Evolutionary conservation across 2,329 filamentous ascomycete species (phyloP), one percentile per base, ranked within the genome.

Genomic region (Epichloe scottii): DNA sequence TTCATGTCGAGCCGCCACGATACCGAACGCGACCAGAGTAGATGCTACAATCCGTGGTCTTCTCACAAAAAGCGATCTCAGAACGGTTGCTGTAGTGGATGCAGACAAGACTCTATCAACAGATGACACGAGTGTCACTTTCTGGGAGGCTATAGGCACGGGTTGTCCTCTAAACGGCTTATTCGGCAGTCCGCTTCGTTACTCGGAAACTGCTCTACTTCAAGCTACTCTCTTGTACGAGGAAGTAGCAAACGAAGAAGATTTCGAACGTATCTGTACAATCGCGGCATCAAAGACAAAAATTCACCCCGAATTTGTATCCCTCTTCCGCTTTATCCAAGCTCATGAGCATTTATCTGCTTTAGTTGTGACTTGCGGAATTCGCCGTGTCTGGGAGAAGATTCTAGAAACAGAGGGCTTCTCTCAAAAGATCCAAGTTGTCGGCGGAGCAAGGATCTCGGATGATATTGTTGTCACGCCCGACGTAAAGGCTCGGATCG

Each of bases 1-100:
- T 30, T 60, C 57, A 6, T 46, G 39, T 11, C 53, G 42, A 33
- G 12, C 21, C 4, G 37, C 5, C 1, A 67, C 75, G 48, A 51
- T 61, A 0, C 46, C 59, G 40, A 79, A 79, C 54, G 33, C 66
- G 2, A 46, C 45, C 1, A 21, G 52, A 2, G 68, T 66, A 2
- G 52, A 62, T 19, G 50, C 37, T 0, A 55, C 38, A 12, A 52
- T 78, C 1, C 21, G 39, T 60, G 1, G 53, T 64, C 7, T 17
- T 76, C 8, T 35, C 49, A 5, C 14, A 8, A 38, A n/a, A 12
- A 46, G 17, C 3, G 40, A 56, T 2, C 47, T 70, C 8, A 57
- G 75, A 43, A 77, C 68, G 0, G 62, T 78, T 44, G 48, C 84
- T 15, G 71, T 82, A 0, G 45, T 85, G 2, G 81, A 85, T 54